Base-by-base conservation (phyloP, 352 stramenopile genomes). In the Globisporangium nagaii region DNA sequence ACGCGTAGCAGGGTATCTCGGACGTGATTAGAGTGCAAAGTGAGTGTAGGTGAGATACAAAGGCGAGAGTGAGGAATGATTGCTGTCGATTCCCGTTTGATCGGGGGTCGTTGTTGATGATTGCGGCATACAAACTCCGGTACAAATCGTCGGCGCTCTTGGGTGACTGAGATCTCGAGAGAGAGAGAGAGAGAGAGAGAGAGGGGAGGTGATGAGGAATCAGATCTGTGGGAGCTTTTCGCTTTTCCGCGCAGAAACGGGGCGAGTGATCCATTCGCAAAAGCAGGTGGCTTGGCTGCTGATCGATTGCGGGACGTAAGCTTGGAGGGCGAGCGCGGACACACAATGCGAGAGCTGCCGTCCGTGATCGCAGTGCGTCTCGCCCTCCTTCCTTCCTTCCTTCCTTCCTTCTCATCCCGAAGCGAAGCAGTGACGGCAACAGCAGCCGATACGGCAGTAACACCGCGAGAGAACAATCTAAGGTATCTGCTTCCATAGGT, bases 171-270 rank as follows among this genome's bases (percentile, higher is more conserved):
- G 43, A 50, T 50, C 27, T 13, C 17, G 25, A 35, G n/a, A 46
- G 37, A 42, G 37, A 42, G n/a, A 24, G 36, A 24, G n/a, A 22
- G 19, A 31, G 15, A 45, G 22, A 32, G 31, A 44, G 35, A 43
- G n/a, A 39, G 32, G 31, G 50, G 40, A 25, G 48, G 34, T 36
- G 36, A 46, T 48, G 50, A 46, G 37, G 47, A 54, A 54, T 54
- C 47, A 54, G 47, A 54, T 43, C 4, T 22, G 17, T 34, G 22
- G 41, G 13, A 47, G n/a, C n/a, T n/a, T n/a, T 32, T 17, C 24
- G 37, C 37, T 24, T 47, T 20, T 47, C n/a, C n/a, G 25, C 2
- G 22, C 22, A 46, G 40, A 49, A 49, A 49, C 2, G 0, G 15
- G 25, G 17, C 6, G 8, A 49, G 25, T 35, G 43, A 43, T 19